Percentiles rank a stretch among this genome's conserved stretches.
Conservation (phyloP, 768 basidiomycete genomes). For the Hemileccinum impolitum region DNA sequence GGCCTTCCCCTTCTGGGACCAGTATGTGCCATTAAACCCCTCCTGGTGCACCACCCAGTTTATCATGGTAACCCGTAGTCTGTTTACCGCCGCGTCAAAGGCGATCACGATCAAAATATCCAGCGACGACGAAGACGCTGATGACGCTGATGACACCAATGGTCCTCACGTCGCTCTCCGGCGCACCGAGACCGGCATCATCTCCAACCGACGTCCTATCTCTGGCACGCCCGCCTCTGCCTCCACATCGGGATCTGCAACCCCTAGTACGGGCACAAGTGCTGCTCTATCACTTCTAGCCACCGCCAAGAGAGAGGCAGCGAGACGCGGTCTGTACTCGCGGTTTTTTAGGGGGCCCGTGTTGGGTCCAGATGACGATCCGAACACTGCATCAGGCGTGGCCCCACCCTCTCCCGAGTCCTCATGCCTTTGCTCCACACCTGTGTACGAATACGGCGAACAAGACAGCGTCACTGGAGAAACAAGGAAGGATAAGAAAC, state of each 20-base stretch:
- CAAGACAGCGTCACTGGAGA: neutral
- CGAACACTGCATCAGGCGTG: neutral
- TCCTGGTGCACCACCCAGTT: neutral
- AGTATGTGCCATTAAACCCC: conserved; percentile 53
- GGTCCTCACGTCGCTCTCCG: conserved; percentile 13
- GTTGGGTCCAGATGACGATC: conserved; percentile 44
- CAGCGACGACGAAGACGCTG: conserved; percentile 49
- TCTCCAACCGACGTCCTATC: conserved; percentile 66
- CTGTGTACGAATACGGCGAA: neutral
- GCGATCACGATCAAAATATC: conserved; percentile 72
- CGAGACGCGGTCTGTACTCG: conserved; percentile 70
- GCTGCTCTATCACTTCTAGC: conserved; percentile 47
- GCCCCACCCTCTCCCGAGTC: neutral
- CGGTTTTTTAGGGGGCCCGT: conserved; percentile 78
- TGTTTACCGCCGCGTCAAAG: conserved; percentile 80
- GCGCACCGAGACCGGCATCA: conserved; percentile 71
- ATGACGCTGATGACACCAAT: conserved; percentile 13
- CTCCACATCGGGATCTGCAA: conserved; percentile 41
- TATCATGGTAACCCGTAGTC: conserved; percentile 17
- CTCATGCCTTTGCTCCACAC: neutral
- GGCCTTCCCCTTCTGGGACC: conserved; percentile 97
- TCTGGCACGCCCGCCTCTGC: conserved; percentile 41
- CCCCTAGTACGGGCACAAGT: conserved; percentile 33
- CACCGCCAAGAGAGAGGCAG: conserved; percentile 74
- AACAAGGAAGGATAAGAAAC: conserved; percentile 7